Conservation (phyloP, 2,329 filamentous ascomycete genomes). For the Neofusicoccum sp. region DNA sequence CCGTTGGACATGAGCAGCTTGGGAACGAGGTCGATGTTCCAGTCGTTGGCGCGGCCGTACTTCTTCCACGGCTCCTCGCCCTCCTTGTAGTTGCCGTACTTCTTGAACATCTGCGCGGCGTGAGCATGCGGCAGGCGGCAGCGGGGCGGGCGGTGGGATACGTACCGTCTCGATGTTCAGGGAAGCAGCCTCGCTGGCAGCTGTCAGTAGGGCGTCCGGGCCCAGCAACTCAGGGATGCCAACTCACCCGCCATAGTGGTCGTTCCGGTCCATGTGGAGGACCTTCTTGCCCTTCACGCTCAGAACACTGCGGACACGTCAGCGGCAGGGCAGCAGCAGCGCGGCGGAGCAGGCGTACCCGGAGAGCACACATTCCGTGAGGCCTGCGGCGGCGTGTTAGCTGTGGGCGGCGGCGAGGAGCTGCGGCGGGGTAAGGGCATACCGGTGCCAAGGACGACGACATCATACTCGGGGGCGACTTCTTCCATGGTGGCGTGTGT, state of each 20-base stretch:
- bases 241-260: conserved; percentile 92
- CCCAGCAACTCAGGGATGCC: conserved; percentile 16
- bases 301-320: conserved; percentile 64
- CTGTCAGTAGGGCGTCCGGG: conserved; percentile 24
- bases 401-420: conserved; percentile 27
- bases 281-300: conserved; percentile 99
- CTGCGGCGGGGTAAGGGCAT: conserved; percentile 43
- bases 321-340: conserved; percentile 17
- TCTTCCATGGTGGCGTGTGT: conserved; percentile 73
- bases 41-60: conserved; percentile 94
- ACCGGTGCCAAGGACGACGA: conserved; percentile 98
- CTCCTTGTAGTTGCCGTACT: conserved; percentile 77
- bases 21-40: conserved; percentile 98
- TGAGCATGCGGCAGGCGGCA: conserved; percentile 29
- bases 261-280: conserved; percentile 96
- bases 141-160: conserved; percentile 44
- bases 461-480: conserved; percentile 97
- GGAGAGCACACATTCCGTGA: conserved; percentile 98
- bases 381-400: conserved; percentile 55
- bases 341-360: conserved; percentile 58
- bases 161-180: conserved; percentile 85
- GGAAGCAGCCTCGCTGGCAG: conserved; percentile 80
- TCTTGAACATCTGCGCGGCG: conserved; percentile 79
- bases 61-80: conserved; percentile 96
- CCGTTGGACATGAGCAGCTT: conserved; percentile 99